Base-by-base conservation (phyloP, 148 eudicot species). In the Camellia granthamiana region DNA sequence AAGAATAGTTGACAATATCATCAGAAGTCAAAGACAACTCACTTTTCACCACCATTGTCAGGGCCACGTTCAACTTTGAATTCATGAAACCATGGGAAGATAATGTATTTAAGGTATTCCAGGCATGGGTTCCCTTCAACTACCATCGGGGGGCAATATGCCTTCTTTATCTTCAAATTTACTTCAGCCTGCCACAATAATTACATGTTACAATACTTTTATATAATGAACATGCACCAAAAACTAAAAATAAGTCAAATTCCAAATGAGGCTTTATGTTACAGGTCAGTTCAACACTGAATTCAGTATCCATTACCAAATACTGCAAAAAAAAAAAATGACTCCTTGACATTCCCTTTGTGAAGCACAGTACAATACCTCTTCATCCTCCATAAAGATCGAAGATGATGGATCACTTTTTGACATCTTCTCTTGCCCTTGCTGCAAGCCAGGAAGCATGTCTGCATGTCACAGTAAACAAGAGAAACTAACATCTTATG, bases 71-170 rank as follows among this genome's bases (percentile, higher is more conserved):
- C 91, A 68, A 94, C 89, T 30, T 85, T 91, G 69, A 94, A 91
- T 77, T 92, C 92, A 47, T 88, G 81, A 70, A 91, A 90, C 91
- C 92, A 90, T 15, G 98, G 98, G 80, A 94, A 90, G 72, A 87
- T 49, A 49, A 94, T 90, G 85, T 89, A 91, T 38, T 91, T 88
- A 77, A 92, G 65, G 84, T 94, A 94, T 80, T 94, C 97, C 68
- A 94, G 75, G 72, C 97, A 94, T 49, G 98, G 98, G 77, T 94
- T 94, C 61, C 56, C 7, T 23, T 23, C 30, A 23, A 23, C 30
- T 23, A 23, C 30, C 30, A 23, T 23, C 30, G 30, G 30, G 30
- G 30, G 30, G 30, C 30, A 23, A 23, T 23, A 23, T 23, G 30
- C 30, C 30, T 23, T 23, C 30, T 23, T 23, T 23, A 23, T 23